Conservation (phyloP, 805 yeast genomes). For the Ogataea ramenticola region DNA sequence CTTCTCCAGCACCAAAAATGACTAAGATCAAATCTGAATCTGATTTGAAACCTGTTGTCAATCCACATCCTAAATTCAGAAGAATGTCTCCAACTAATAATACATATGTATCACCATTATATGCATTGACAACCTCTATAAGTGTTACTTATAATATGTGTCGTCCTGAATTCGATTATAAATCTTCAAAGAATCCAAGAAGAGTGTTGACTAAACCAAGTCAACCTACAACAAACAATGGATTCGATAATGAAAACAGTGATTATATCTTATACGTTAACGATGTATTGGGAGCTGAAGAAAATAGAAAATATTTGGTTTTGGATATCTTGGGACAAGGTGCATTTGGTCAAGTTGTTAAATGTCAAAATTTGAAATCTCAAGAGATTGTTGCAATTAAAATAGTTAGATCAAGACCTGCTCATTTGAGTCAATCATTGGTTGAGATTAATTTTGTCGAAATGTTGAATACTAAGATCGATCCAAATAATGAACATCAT, state of each 20-base stretch:
- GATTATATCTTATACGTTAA: constrained; percentile 93
- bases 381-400: constrained; percentile 92
- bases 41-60: constrained; percentile 57
- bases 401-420: constrained; percentile 87
- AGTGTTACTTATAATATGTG: constrained; percentile 80
- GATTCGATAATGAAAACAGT: constrained; percentile 79
- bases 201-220: constrained; percentile 89
- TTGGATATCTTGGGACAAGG: constrained; percentile 92
- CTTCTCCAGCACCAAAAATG: constrained; percentile 38
- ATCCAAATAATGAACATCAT: constrained; percentile 65
- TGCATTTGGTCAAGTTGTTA: constrained; percentile 96
- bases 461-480: constrained; percentile 63
- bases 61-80: constrained; percentile 61
- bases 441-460: constrained; percentile 87
- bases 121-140: constrained; percentile 70
- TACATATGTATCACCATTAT: constrained; percentile 66
- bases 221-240: constrained; percentile 74
- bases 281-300: constrained; percentile 82
- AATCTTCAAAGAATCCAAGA: constrained; percentile 79
- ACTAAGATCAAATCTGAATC: constrained; percentile 30
- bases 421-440: constrained; percentile 83
- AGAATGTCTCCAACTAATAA: constrained; percentile 55
- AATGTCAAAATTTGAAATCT: constrained; percentile 69
- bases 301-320: constrained; percentile 80
- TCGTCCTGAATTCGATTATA: constrained; percentile 77